A percentile compares a stretch with the other conserved stretches of the same genome.
Conservation (phyloP, 495 filamentous ascomycete species). For the Aspergillus affinis region DNA sequence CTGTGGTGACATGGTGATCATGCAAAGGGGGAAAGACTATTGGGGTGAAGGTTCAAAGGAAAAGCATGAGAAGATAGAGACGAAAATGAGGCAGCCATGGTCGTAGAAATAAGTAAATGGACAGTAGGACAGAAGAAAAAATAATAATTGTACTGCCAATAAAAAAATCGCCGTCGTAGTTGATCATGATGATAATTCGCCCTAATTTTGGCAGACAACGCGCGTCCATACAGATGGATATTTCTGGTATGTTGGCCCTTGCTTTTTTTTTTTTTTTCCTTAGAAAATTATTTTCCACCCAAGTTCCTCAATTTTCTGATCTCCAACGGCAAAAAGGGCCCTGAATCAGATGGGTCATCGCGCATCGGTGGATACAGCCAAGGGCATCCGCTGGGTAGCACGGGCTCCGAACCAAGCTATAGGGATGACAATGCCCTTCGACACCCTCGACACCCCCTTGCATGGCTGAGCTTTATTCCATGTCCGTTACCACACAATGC, state of each 20-base stretch:
- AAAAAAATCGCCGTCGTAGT: not conserved
- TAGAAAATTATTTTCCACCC: not conserved
- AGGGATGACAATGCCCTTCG: slow-evolving; percentile 1
- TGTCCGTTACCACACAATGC: slow-evolving; percentile 4
- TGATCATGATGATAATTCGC: not conserved
- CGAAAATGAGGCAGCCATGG: not conserved
- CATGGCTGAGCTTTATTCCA: slow-evolving; percentile 5
- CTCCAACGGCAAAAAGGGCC: not conserved
- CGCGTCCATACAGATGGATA: slow-evolving; percentile 6
- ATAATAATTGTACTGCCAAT: not conserved
- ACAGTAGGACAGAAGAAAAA: not conserved
- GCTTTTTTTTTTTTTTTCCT: not conserved
- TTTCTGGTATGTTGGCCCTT: slow-evolving; percentile 11
- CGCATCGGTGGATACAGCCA: slow-evolving; percentile 5
- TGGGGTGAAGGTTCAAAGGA: not conserved
- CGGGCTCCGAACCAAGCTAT: slow-evolving; percentile 7
- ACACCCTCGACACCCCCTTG: not conserved
- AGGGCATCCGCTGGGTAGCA: slow-evolving; percentile 5
- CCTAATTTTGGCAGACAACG: slow-evolving; percentile 9
- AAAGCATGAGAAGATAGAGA: not conserved
- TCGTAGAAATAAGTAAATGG: slow-evolving; percentile 2
- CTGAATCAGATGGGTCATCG: slow-evolving; percentile 3
- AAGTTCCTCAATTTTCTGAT: not conserved
- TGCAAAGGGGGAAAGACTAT: not conserved
- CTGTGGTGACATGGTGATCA: not conserved